Evolutionary conservation across 768 basidiomycete genomes (phyloP), one percentile per base, ranked within the genome.

Genomic region (Hygrocybe coccinea): DNA sequence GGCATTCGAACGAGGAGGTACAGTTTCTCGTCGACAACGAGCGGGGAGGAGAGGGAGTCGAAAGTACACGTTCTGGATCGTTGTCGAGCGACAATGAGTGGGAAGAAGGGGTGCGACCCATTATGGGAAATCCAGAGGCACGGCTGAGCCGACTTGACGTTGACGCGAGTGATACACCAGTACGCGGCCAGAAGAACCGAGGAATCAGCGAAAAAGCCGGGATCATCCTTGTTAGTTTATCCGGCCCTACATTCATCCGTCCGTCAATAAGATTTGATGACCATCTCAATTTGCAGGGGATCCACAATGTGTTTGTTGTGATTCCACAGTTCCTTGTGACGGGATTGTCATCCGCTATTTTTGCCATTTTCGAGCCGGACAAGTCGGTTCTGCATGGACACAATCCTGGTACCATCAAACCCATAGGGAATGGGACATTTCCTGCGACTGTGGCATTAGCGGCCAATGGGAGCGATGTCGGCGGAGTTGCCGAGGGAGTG

Each of bases 311-410:
- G 56, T 95, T 89, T 69, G 76, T 98, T 58, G 95, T 97, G 56
- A 73, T 97, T 6, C 95, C 95, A 0, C 95, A 98, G 65, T 95
- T 97, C 71, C 77, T 98, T 38, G 87, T 95, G 33, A 95, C 91
- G 0, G 92, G 85, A 21, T 69, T 97, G 4, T 85, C 92, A 0
- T 83, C 93, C 9, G 73, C 95, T 58, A 79, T 97, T 45, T 97
- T 98, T 64, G 89, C 89, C 14, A 70, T 97, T 4, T 77, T 93
- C 57, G 94, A 95, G 57, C 86, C 88, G 1, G 65, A 71, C 22
- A 82, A 78, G 52, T 73, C 76, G 5, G 73, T 68, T 24, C 57
- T 75, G 1, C 76, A 75, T 9, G 69, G 69, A 1, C 71, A 76
- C 37, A 67, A 65, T 17, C 65, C 52, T 8, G 56, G 55, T 60